phyloP scores from a whole-genome alignment of 2,329 filamentous ascomycete genomes.

The Tolypocladium capitatum region DNA sequence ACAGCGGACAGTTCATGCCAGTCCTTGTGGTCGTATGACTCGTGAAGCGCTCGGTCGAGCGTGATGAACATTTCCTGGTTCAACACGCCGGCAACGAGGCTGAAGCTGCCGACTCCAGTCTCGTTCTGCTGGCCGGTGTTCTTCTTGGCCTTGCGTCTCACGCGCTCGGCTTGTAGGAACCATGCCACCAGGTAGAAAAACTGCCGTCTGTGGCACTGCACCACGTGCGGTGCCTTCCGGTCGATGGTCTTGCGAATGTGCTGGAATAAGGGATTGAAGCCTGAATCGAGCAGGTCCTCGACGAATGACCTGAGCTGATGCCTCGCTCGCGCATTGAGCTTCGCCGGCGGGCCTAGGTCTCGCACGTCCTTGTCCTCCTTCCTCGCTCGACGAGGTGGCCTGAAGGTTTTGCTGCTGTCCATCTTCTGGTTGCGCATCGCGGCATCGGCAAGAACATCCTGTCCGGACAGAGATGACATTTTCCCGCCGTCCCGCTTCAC shows the following conservation, averaged over 20 bases:
- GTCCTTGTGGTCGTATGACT: constrained; percentile 65
- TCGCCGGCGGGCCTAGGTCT: constrained; percentile 63
- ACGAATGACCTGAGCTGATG: constrained; percentile 69
- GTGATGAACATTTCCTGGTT: constrained; percentile 93
- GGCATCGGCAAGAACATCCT: constrained; percentile 65
- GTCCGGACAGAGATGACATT: constrained; percentile 75
- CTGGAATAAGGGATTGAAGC: constrained; percentile 83
- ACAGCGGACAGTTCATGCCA: constrained; percentile 79
- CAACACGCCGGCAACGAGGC: constrained; percentile 74
- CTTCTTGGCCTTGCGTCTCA: constrained; percentile 49
- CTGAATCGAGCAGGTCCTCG: constrained; percentile 85
- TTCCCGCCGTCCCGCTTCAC: constrained; percentile 77
- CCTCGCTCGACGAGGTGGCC: constrained; percentile 55
- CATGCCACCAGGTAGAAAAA: constrained; percentile 88
- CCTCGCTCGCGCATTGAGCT: constrained; percentile 61
- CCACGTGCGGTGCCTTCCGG: constrained; percentile 70
- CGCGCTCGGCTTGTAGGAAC: constrained; percentile 80
- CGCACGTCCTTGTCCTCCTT: constrained; percentile 51
- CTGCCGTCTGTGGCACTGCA: constrained; percentile 65
- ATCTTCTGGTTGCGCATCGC: constrained; percentile 70
- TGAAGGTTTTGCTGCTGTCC: constrained; percentile 82
- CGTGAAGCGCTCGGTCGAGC: constrained; percentile 70
- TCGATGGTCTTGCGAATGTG: constrained; percentile 83
- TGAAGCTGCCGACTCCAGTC: constrained; percentile 61
- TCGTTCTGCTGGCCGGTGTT: constrained; percentile 29